Conservation (phyloP, 2,329 filamentous ascomycete species). For the Epichloe uncinata region DNA sequence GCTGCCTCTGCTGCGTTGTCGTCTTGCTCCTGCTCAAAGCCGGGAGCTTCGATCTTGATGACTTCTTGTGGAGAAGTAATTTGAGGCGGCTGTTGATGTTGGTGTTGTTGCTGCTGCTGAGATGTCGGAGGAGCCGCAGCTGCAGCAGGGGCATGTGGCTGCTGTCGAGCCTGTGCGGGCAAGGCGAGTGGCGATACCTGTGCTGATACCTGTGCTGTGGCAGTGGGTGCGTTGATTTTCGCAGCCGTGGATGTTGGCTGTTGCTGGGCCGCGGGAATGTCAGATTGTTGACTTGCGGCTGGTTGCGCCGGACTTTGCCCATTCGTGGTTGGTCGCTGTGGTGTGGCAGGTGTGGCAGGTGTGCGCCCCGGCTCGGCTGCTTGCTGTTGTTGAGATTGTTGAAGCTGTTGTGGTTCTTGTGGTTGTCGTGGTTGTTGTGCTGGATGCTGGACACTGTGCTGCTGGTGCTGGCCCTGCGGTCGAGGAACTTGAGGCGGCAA, state of each 20-base stretch:
- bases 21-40: slow-evolving; percentile 10
- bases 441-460: slow-evolving; percentile 4
- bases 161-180: background rate
- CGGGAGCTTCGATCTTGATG: slow-evolving; percentile 11
- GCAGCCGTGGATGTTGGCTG: background rate
- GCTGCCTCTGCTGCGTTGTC: slow-evolving; percentile 23
- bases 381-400: background rate
- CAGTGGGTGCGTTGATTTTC: background rate
- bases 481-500: slow-evolving; percentile 13
- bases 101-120: background rate
- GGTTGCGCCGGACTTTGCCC: background rate
- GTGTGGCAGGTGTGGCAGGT: background rate
- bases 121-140: background rate
- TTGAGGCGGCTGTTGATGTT: slow-evolving; percentile 3
- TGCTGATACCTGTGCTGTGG: background rate
- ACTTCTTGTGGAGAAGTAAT: slow-evolving; percentile 10
- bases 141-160: background rate
- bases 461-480: slow-evolving; percentile 10
- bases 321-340: slow-evolving; percentile 2
- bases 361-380: slow-evolving; percentile 7
- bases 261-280: background rate
- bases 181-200: background rate
- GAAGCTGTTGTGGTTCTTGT: too few species aligned
- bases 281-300: background rate
- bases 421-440: slow-evolving; percentile 6